Evolutionary conservation across 352 stramenopile genomes (phyloP).

Genomic region (Phytophthora melonis): DNA sequence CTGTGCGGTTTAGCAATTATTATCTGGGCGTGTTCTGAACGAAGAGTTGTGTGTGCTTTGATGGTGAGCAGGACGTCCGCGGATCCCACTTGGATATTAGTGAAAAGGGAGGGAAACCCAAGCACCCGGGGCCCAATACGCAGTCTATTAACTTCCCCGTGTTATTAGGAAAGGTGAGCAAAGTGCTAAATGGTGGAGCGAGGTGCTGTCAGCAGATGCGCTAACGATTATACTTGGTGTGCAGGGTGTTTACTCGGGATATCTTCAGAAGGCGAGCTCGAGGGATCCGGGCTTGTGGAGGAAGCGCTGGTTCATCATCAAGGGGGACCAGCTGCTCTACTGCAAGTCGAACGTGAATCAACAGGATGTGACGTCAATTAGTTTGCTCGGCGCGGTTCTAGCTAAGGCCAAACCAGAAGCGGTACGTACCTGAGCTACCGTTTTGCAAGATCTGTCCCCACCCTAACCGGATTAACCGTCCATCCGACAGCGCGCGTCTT

Average conservation of each 20-base stretch:
- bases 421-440: constrained; percentile 40
- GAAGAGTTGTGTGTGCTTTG: neutral
- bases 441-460: neutral
- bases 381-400: constrained; percentile 77
- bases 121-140: constrained; percentile 39
- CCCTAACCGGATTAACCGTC: constrained; percentile 17
- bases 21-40: neutral
- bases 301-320: constrained; percentile 89
- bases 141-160: constrained; percentile 72
- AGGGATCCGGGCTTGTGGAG: constrained; percentile 84
- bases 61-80: constrained; percentile 60
- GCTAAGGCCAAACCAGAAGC: constrained; percentile 81
- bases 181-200: neutral
- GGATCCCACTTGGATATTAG: constrained; percentile 78
- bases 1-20: neutral
- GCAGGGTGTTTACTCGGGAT: constrained; percentile 78
- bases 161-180: constrained; percentile 73
- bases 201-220: neutral
- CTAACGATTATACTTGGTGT: neutral
- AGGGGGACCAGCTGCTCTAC: constrained; percentile 86
- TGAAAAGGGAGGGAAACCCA: constrained; percentile 44
- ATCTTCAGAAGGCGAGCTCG: constrained; percentile 85
- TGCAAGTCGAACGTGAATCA: constrained; percentile 88
- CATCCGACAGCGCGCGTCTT: constrained; percentile 59
- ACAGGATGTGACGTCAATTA: constrained; percentile 84